These are phyloP conservation scores for Osmanthus fragrans DNA, from an alignment of 257 asterid species.

Conservation along the genomic window DNA sequence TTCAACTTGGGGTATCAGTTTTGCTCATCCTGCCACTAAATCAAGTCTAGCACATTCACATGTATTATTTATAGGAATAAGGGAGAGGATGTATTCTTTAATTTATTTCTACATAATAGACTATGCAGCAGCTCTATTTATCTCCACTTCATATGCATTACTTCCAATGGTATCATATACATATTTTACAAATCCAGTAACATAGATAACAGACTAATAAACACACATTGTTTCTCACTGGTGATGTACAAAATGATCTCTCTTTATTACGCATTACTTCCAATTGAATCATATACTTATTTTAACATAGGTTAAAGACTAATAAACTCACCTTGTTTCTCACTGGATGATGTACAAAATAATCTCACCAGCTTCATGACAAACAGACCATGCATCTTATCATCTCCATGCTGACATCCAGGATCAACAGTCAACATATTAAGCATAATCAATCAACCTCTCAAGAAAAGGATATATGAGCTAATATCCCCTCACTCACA, in stretches of 20 bases:
- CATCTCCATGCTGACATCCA: conserved; percentile 65
- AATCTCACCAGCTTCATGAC: conserved; percentile 92
- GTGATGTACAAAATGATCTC: conserved; percentile 83
- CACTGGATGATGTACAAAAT: conserved; percentile 71
- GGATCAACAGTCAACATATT: conserved; percentile 20
- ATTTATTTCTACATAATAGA: not conserved
- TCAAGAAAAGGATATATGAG: conserved; percentile 1
- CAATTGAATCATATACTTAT: not conserved
- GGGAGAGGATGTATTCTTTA: not conserved
- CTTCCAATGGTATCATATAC: conserved; percentile 2
- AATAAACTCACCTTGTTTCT: conserved; percentile 41
- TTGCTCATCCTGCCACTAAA: not conserved
- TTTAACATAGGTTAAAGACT: not conserved
- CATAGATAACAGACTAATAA: not conserved
- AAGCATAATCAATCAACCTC: conserved; percentile 1
- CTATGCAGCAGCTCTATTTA: not conserved
- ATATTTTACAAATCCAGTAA: not conserved
- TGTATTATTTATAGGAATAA: not conserved
- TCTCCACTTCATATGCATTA: not conserved
- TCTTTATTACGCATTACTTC: not conserved
- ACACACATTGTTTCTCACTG: conserved; percentile 49
- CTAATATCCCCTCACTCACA: not conserved
- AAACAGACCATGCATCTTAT: conserved; percentile 79
- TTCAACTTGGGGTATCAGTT: not conserved
- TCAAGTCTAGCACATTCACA: not conserved